phyloP scores from a whole-genome alignment of 768 basidiomycete species.

The Amanita molliuscula region DNA sequence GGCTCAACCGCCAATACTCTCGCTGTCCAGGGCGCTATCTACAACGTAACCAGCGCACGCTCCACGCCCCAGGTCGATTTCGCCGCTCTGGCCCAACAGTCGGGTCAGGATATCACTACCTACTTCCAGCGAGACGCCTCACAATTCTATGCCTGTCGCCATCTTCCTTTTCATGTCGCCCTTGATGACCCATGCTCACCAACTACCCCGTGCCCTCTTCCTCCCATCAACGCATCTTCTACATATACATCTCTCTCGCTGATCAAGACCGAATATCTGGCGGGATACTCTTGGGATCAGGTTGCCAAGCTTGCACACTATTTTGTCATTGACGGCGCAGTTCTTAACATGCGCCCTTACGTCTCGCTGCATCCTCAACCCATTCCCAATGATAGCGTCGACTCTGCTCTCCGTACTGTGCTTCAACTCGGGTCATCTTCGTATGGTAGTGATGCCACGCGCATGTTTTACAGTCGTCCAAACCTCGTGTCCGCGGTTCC shows the following conservation, averaged over 20 bases:
- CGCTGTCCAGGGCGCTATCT: conserved; percentile 66
- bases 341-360: conserved; percentile 90
- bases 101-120: conserved; percentile 88
- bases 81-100: conserved; percentile 35
- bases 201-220: conserved; percentile 56
- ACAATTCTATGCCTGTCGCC: conserved; percentile 56
- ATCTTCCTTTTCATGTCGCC: conserved; percentile 57
- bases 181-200: conserved; percentile 62
- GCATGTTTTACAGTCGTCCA: conserved; percentile 67
- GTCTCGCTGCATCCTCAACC: conserved; percentile 58
- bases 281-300: conserved; percentile 91
- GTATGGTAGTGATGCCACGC: conserved; percentile 84
- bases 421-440: conserved; percentile 34
- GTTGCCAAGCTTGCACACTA: conserved; percentile 63
- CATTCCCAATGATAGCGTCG: conserved; percentile 67
- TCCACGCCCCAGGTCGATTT: conserved; percentile 49
- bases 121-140: conserved; percentile 63
- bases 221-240: conserved; percentile 39
- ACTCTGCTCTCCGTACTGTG: conserved; percentile 71
- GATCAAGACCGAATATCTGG: conserved; percentile 50
- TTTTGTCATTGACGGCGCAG: conserved; percentile 87
- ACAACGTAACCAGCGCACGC: conserved; percentile 55
- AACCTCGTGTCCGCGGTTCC: conserved; percentile 59
- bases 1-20: conserved; percentile 54
- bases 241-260: conserved; percentile 57